Evolutionary conservation across 1,284 basidiomycete genomes (phyloP).

Genomic region (Trichosporon ovoides): DNA sequence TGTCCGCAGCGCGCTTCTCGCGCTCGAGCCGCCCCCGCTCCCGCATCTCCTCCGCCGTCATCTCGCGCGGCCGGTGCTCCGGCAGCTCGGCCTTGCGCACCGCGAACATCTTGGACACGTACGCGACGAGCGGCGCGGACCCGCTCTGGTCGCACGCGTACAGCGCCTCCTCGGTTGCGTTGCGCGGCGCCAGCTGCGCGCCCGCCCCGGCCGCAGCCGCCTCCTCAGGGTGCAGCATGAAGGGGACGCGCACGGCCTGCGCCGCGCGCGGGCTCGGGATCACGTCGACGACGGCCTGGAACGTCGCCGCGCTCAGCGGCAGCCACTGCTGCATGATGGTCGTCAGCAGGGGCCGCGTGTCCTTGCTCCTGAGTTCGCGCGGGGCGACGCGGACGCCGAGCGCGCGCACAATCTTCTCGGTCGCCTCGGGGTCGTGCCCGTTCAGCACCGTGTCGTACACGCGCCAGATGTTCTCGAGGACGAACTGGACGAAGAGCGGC

Average conservation of each 20-base stretch:
- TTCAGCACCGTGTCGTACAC: conserved; percentile 83
- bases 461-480: conserved; percentile 95
- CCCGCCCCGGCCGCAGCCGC: conserved; percentile 33
- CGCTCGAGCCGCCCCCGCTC: conserved; percentile 61
- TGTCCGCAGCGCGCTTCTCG: conserved; percentile 51
- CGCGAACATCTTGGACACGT: conserved; percentile 99
- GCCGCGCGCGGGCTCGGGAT: conserved; percentile 81
- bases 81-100: conserved; percentile 74
- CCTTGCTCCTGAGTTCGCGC: conserved; percentile 88
- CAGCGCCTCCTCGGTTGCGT: conserved; percentile 74
- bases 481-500: conserved; percentile 97
- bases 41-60: conserved; percentile 85
- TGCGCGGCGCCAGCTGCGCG: conserved; percentile 56
- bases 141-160: conserved; percentile 65
- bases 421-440: conserved; percentile 76
- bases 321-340: conserved; percentile 95
- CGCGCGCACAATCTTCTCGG: conserved; percentile 79
- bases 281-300: conserved; percentile 86
- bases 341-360: conserved; percentile 73
- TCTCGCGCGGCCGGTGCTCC: conserved; percentile 67
- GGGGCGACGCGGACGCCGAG: conserved; percentile 79
- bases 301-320: conserved; percentile 85
- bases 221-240: conserved; percentile 82
- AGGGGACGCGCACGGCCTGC: conserved; percentile 78
- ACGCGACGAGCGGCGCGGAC: conserved; percentile 66